Base-by-base conservation (phyloP, 768 basidiomycete species). In the Pulveroboletus sp. region DNA sequence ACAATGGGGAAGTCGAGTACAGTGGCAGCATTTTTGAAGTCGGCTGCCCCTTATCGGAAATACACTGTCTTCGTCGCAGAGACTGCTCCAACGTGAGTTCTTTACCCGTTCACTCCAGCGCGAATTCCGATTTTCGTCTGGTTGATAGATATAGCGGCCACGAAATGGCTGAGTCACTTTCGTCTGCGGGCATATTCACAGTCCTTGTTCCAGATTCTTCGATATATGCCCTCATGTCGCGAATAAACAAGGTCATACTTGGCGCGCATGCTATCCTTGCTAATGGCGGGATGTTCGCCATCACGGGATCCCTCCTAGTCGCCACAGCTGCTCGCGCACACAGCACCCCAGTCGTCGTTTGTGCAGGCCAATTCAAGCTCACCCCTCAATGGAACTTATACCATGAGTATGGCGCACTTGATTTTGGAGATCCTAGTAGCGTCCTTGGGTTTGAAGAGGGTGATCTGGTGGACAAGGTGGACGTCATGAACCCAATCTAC, bases 11-110 rank as follows among this genome's bases (percentile, higher is more conserved):
- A 88, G 71, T 98, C 96, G 32, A 85, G 78, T 63, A 97, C 95
- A 0, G 92, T 99, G 6, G 93, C 93, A 64, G 79, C 89, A 8
- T 99, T 97, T 72, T 74, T 99, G 39, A 95, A 92, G 69, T 77
- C 91, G 10, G 96, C 93, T 0, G 88, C 86, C 9, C 89, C 89
- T 57, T 80, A 89, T 60, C 78, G 92, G 57, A 95, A 94, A 66
- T 97, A 91, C 63, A 94, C 94, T 26, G 93, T 93, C 46, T 93
- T 99, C 58, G 90, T 97, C 15, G 89, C 93, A 17, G 95, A 98
- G 70, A 93, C 93, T 0, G 91, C 89, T 9, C 95, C 95, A 26
- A 89, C 90, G 85, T 96, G 56, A 58, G 88, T 79, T 35, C 3
- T 32, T 28, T 24, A 4, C 45, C 8, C 41, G 17, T 39, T 30